A percentile compares a stretch with the other conserved stretches of the same genome.
These are phyloP conservation scores for Kodamaea leandrae DNA, from an alignment of 805 yeast genomes.

Conservation along the genomic window DNA sequence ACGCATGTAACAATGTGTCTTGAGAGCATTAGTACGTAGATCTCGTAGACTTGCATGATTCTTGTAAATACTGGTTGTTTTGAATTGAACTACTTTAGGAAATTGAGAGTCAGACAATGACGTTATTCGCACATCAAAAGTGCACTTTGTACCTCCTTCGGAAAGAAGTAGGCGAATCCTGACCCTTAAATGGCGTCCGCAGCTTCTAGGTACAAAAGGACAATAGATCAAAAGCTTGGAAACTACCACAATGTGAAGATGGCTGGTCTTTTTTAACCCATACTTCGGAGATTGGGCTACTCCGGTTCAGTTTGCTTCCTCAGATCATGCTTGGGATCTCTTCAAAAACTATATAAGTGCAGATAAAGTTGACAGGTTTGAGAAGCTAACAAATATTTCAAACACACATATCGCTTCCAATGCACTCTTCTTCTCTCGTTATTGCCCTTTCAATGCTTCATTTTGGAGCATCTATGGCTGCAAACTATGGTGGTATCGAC, in stretches of 20 bases:
- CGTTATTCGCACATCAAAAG: no score
- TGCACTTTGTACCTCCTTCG: no score
- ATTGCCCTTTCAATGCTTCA: neutral
- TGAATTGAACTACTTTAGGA: no score
- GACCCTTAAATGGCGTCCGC: no score
- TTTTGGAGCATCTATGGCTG: slow-evolving; percentile 10
- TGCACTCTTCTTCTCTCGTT: neutral
- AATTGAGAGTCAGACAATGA: no score
- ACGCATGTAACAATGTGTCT: no score
- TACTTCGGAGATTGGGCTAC: neutral
- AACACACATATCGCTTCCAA: slow-evolving; percentile 2
- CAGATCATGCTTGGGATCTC: neutral
- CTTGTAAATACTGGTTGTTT: no score
- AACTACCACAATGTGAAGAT: neutral
- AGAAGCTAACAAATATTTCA: neutral
- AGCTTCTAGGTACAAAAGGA: no score
- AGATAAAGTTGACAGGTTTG: neutral
- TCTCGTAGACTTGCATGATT: no score
- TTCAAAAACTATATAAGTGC: neutral
- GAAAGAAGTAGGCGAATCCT: no score
- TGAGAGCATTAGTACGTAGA: no score
- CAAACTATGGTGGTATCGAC: slow-evolving; percentile 18
- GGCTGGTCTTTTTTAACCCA: neutral
- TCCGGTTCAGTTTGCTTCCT: neutral
- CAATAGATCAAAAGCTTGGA: no score